phyloP scores from a whole-genome alignment of 2,329 filamentous ascomycete genomes.

The Ascochyta clinopodiicola region DNA sequence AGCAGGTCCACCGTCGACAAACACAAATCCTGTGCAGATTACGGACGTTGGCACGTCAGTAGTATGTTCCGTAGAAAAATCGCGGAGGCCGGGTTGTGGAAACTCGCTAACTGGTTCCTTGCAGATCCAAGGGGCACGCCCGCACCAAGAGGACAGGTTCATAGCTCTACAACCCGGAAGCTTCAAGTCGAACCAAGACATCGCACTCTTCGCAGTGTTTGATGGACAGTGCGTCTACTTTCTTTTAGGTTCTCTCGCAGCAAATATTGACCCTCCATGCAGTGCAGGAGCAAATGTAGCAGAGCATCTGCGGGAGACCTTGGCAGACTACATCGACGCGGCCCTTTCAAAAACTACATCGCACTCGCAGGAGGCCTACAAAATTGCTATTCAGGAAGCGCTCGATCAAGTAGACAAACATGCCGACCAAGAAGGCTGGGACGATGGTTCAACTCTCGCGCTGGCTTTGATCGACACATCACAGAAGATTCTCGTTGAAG shows the following conservation, averaged over 20 bases:
- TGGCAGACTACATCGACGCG: constrained; percentile 27
- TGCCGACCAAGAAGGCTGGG: constrained; percentile 23
- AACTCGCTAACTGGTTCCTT: constrained; percentile 24
- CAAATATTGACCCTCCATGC: constrained; percentile 3
- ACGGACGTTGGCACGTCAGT: constrained; percentile 8
- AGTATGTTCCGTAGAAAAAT: constrained; percentile 9
- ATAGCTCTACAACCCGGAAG: constrained; percentile 24
- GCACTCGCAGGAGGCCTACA: constrained; percentile 27
- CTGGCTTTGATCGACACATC: constrained; percentile 30
- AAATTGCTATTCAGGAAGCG: constrained; percentile 30
- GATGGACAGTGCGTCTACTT: constrained; percentile 32
- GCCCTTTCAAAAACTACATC: constrained; percentile 22
- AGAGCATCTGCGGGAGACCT: constrained; percentile 22
- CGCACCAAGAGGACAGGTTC: constrained; percentile 34
- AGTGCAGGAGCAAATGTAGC: constrained; percentile 30
- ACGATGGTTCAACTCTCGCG: constrained; percentile 33
- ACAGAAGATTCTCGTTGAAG: constrained; percentile 30
- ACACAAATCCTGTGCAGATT: background rate
- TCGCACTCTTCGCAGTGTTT: constrained; percentile 32
- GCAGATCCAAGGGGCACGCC: constrained; percentile 31
- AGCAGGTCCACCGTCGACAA: background rate
- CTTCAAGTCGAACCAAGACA: constrained; percentile 29
- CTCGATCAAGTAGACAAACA: constrained; percentile 28
- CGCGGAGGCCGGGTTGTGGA: constrained; percentile 5
- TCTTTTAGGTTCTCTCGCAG: background rate